Base-by-base conservation (phyloP, 306 rosid species). In the Rubus parviflorus region DNA sequence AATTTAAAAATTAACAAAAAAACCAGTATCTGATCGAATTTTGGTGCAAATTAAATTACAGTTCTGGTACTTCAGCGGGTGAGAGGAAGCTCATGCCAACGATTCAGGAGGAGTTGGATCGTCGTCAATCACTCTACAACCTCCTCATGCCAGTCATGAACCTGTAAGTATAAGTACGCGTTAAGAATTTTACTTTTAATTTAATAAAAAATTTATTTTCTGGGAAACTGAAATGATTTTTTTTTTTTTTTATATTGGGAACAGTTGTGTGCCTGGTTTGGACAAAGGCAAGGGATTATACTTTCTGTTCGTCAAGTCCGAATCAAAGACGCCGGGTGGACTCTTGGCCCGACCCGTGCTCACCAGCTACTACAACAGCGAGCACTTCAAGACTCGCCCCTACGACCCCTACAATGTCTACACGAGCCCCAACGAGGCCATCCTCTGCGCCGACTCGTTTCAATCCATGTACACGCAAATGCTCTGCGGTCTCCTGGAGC, bases 61-160 rank as follows among this genome's bases (percentile, higher is more conserved):
- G 91, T 67, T 87, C 91, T 51, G 91, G 91, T n/a, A 87, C 91
- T 54, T 87, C 91, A 7, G 91, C 91, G 16, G 91, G 91, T 3
- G 91, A 87, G 53, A 85, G 91, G 25, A 87, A 87, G 72, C 84
- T 87, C 6, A 87, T 87, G 91, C 91, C 91, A 51, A 87, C 91
- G 19, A 87, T 87, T 81, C 83, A 87, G 85, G 91, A 87, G 38
- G 91, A 87, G 74, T 47, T 83, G 76, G 87, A 87, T 79, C 91
- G 91, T 56, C 89, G 91, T 46, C 91, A 87, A 75, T 86, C 83
- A 60, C 80, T 87, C 0, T 87, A 87, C 86, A 87, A 86, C 75
- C 87, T 87, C 9, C 89, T 87, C 22, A 87, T 87, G 91, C 91
- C 91, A 47, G 91, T 87, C 6, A 87, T 87, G 91, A 87, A 87